Base-by-base conservation (phyloP, 2,329 filamentous ascomycete species). In the Trichoderma afroharzianum region DNA sequence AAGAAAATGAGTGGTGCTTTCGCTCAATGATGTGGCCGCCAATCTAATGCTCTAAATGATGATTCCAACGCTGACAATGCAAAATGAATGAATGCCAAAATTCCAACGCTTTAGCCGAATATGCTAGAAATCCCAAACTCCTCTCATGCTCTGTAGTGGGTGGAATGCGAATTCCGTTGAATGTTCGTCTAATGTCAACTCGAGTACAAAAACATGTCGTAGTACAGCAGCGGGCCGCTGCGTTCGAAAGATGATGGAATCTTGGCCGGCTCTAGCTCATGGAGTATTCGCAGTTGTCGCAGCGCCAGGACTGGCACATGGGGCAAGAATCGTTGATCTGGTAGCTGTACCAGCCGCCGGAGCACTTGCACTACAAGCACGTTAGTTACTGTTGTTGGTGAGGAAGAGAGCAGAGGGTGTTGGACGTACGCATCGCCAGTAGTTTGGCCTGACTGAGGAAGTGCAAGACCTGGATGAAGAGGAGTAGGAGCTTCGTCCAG, bases 251-350 rank as follows among this genome's bases (percentile, higher is more conserved):
- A 61, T 33, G n/a, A 30, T 33, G 63, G 8, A 26, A 26, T n/a
- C 9, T 9, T 21, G 30, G 57, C 28, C n/a, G 50, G 15, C 30
- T 36, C 28, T 69, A 69, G 57, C 26, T 47, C 43, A 63, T 53
- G 1, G 76, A 68, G 68, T 77, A 79, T 33, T 4, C n/a, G 64
- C 78, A 79, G 33, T 63, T 2, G 0, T 0, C 0, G 58, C 78
- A 79, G 2, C 77, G 78, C 21, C 9, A 24, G 8, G 30, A 24
- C 6, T 74, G 74, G 72, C 75, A 76, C 39, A 71, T 63, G 4
- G 74, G 75, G 70, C 74, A 76, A 55, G 61, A 73, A 15, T 58
- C 36, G 63, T 76, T 71, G 24, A 74, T 53, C 12, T 67, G n/a
- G 15, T 72, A 55, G 18, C 73, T 75, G 63, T 73, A 76, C 75